A percentile compares a stretch with the other conserved stretches of the same genome.
These are phyloP conservation scores for Cordyceps pruinosa DNA, from an alignment of 2,329 filamentous ascomycete genomes.

Conservation along the genomic window DNA sequence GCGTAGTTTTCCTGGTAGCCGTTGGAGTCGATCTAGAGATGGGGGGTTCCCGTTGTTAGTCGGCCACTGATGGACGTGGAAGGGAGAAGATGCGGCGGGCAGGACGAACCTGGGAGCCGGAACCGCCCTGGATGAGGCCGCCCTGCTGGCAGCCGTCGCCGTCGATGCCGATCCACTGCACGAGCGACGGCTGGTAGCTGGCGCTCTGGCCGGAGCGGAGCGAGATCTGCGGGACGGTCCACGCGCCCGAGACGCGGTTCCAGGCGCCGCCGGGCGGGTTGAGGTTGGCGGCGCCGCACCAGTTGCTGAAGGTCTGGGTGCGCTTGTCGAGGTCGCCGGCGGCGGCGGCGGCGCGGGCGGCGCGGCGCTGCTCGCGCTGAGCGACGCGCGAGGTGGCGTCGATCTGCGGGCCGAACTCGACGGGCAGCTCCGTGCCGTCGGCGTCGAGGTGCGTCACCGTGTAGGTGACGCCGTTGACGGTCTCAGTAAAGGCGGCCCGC, in stretches of 20 bases:
- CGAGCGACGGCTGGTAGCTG: not conserved
- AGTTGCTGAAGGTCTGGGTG: not conserved
- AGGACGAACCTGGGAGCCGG: not conserved
- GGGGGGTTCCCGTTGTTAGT: not conserved
- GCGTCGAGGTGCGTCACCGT: slow-evolving; percentile 4
- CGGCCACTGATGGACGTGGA: not conserved
- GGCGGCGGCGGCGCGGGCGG: slow-evolving; percentile 26
- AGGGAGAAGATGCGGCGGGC: not conserved
- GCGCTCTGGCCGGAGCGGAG: not conserved
- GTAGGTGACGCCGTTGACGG: slow-evolving; percentile 7
- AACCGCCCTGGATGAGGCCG: slow-evolving; percentile 1
- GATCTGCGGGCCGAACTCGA: not conserved
- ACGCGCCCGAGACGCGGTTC: not conserved
- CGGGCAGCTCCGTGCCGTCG: slow-evolving; percentile 6
- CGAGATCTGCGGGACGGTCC: not conserved
- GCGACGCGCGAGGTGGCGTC: not conserved
- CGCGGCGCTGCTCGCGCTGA: slow-evolving; percentile 20
- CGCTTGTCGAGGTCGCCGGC: slow-evolving; percentile 28
- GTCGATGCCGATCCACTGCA: slow-evolving; percentile 6
- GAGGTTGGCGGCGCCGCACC: slow-evolving; percentile 7
- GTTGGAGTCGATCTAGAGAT: not conserved
- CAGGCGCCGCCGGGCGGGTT: not conserved
- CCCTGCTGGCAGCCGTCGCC: slow-evolving; percentile 1
- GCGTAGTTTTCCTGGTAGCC: not conserved
- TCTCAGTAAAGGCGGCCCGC: slow-evolving; percentile 2